These are phyloP conservation scores for Chamaecrista fasciculata DNA, from an alignment of 306 rosid species.

Conservation along the genomic window DNA sequence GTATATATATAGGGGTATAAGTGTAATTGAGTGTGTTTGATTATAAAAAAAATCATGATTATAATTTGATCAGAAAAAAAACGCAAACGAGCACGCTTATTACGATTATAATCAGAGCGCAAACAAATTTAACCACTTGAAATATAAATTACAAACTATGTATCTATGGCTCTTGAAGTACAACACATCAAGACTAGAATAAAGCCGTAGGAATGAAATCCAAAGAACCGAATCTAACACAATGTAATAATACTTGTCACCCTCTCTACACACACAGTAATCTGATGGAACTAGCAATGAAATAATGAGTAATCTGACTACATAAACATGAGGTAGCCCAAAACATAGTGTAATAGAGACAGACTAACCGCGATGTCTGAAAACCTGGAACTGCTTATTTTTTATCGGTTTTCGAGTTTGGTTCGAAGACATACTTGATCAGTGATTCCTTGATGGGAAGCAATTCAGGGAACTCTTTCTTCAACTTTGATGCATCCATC, in stretches of 20 bases:
- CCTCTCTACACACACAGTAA: constrained; percentile 21
- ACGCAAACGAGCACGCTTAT: too few species aligned
- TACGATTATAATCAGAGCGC: too few species aligned
- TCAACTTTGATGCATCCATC: constrained; percentile 82
- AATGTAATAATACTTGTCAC: constrained; percentile 20
- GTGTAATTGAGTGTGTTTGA: too few species aligned
- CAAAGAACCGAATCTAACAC: constrained; percentile 3
- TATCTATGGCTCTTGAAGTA: constrained; percentile 16
- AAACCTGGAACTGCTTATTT: constrained; percentile 26
- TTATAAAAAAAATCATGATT: too few species aligned
- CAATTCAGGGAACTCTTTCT: constrained; percentile 77
- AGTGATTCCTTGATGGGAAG: constrained; percentile 81
- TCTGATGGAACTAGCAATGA: constrained; percentile 29
- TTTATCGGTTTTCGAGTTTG: constrained; percentile 56
- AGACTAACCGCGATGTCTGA: constrained; percentile 14
- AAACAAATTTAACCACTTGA: too few species aligned
- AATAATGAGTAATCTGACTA: constrained; percentile 25
- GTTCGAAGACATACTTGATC: constrained; percentile 68
- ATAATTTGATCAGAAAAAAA: too few species aligned
- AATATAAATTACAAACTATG: constrained; percentile 16
- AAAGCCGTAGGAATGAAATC: constrained; percentile 23
- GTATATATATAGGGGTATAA: too few species aligned
- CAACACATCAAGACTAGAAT: constrained; percentile 23
- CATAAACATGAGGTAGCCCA: constrained; percentile 1
- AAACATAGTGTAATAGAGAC: constrained; percentile 28